phyloP scores from a whole-genome alignment of 352 stramenopile species.

The Sclerospora graminicola region DNA sequence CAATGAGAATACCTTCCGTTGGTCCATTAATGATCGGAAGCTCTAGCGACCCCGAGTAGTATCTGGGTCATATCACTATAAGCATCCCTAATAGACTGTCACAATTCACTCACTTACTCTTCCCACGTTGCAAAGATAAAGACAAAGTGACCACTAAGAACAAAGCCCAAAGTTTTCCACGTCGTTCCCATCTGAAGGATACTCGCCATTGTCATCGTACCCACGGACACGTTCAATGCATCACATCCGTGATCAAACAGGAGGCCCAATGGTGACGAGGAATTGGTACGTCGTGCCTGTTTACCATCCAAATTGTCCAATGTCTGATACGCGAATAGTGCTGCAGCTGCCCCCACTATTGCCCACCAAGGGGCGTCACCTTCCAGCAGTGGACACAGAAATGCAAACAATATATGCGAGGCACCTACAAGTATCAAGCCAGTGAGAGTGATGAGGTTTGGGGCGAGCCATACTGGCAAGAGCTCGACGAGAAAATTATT shows the following conservation, averaged over 20 bases:
- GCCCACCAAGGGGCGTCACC: slow-evolving; percentile 61
- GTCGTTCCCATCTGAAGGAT: slow-evolving; percentile 65
- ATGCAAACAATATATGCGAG: slow-evolving; percentile 54
- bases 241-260: slow-evolving; percentile 84
- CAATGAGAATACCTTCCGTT: slow-evolving; percentile 92
- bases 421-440: slow-evolving; percentile 52
- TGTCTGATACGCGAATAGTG: slow-evolving; percentile 76
- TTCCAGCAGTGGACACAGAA: slow-evolving; percentile 64
- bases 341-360: slow-evolving; percentile 40
- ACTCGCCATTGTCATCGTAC: slow-evolving; percentile 72
- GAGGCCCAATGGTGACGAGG: slow-evolving; percentile 67
- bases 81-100: not conserved
- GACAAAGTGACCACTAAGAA: slow-evolving; percentile 63
- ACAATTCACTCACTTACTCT: slow-evolving; percentile 31
- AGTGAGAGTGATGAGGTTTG: slow-evolving; percentile 75
- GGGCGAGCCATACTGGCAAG: slow-evolving; percentile 69
- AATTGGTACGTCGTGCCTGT: slow-evolving; percentile 66
- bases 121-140: slow-evolving; percentile 87
- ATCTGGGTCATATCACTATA: slow-evolving; percentile 26
- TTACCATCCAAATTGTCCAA: slow-evolving; percentile 84
- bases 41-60: slow-evolving; percentile 92
- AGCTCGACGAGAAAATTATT: slow-evolving; percentile 74
- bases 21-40: slow-evolving; percentile 95
- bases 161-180: slow-evolving; percentile 70
- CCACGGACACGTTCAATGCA: slow-evolving; percentile 73